Evolutionary conservation across 257 asterid genomes (phyloP).

Genomic region (Solanum piurae): DNA sequence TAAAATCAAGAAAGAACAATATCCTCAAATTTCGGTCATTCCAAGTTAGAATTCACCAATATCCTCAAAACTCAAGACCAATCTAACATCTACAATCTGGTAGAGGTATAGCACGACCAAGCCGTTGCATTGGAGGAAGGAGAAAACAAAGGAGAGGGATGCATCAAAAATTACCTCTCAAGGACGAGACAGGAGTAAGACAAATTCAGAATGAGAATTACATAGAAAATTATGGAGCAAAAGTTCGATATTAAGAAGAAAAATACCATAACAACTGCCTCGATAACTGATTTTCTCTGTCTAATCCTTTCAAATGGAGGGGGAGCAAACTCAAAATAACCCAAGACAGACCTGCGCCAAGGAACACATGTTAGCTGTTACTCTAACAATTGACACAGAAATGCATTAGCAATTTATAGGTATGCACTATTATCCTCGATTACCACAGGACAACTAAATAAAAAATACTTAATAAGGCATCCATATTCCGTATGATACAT

Average conservation of each 20-base stretch:
- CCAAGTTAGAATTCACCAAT: not conserved
- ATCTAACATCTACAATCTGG: not conserved
- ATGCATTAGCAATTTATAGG: not conserved
- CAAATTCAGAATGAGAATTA: not conserved
- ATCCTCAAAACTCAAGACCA: not conserved
- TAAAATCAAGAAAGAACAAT: not conserved
- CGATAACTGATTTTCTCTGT: slow-evolving; percentile 20
- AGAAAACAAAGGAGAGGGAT: not conserved
- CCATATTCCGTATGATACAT: not conserved
- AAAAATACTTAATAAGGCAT: not conserved
- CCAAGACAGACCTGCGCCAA: slow-evolving; percentile 51
- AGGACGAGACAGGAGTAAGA: not conserved
- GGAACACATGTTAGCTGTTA: not conserved
- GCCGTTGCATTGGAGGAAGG: not conserved
- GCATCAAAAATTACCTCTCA: not conserved
- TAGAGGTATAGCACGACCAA: not conserved
- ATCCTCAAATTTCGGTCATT: not conserved
- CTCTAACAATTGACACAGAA: not conserved
- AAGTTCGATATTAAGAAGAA: not conserved
- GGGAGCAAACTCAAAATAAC: slow-evolving; percentile 70
- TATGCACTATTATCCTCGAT: not conserved
- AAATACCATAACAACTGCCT: slow-evolving; percentile 36
- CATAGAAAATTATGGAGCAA: not conserved
- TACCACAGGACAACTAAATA: not conserved
- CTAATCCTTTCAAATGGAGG: slow-evolving; percentile 77